Base-by-base conservation (phyloP, 106 monocot genomes). In the Dendrobium nobile region DNA sequence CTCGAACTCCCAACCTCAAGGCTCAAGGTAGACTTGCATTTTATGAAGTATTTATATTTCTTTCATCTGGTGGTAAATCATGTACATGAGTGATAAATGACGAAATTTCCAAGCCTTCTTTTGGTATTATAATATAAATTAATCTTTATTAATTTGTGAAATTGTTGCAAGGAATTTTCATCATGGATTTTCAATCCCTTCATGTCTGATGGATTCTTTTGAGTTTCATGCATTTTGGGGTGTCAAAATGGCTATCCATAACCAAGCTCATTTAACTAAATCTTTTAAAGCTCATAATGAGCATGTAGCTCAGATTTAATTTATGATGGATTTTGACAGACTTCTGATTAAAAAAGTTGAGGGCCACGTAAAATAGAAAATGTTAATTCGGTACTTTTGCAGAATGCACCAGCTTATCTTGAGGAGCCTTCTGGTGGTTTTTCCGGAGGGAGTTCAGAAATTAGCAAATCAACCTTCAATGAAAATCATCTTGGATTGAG, bases 1-100 rank as follows among this genome's bases (percentile, higher is more conserved):
- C 26, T 92, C 15, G 84, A 86, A n/a, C 79, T 85, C 48, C 75
- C 86, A 79, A 96, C 84, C 79, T 85, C 93, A 82, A 47, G 7
- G 75, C 8, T 7, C 8, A 72, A 40, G 84, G 94, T 90, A 77
- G 20, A 51, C 7, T 54, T 61, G 11, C 37, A 78, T 78, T 56
- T 55, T 33, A 56, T 78, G 47, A 48, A 0, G 70, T 40, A 74
- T 74, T 16, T 74, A 74, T 20, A 43, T 74, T 41, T 18, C 13
- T 42, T 42, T 7, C 4, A 74, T 43, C 4, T 20, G 2, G 28
- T 74, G 43, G 42, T 19, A 74, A 74, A 10, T 33, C 2, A 70
- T 70, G 31, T 33, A 15, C 33, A 9, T 70, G 0, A 0, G 67
- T 10, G 28, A 27, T 67, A 33, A 31, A 33, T 9, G 27, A 70